phyloP scores from a whole-genome alignment of 2,329 filamentous ascomycete species.

The Aspergillus terreus region DNA sequence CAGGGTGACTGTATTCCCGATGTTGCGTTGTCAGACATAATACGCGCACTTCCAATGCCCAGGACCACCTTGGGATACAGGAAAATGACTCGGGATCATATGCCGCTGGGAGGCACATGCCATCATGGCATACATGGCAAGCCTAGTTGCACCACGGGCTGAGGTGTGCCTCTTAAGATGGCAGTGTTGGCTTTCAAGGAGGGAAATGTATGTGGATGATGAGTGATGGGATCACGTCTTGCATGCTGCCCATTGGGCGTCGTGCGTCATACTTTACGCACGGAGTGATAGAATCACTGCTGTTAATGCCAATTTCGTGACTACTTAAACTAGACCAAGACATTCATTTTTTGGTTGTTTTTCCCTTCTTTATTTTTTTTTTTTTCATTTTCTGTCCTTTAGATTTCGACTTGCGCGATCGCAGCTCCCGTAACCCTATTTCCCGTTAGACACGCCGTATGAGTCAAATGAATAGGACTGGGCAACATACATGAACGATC shows the following conservation, averaged over 20 bases:
- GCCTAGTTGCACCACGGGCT: neutral
- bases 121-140: no score
- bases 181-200: neutral
- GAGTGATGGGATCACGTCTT: neutral
- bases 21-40: no score
- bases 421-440: slow-evolving; percentile 36
- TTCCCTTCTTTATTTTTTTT: neutral
- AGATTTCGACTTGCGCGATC: slow-evolving; percentile 31
- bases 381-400: slow-evolving; percentile 12
- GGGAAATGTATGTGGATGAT: neutral
- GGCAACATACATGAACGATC: slow-evolving; percentile 40
- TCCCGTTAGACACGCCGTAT: slow-evolving; percentile 11
- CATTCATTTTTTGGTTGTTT: neutral
- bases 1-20: no score
- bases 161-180: neutral
- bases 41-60: no score
- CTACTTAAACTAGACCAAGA: slow-evolving; percentile 4
- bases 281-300: slow-evolving; percentile 2
- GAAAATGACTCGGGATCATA: no score
- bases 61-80: no score
- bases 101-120: no score
- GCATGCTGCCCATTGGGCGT: neutral
- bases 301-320: slow-evolving; percentile 5
- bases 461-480: neutral
- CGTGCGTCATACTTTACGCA: neutral